Base-by-base conservation (phyloP, 768 basidiomycete species). In the Mrakia blollopis region DNA sequence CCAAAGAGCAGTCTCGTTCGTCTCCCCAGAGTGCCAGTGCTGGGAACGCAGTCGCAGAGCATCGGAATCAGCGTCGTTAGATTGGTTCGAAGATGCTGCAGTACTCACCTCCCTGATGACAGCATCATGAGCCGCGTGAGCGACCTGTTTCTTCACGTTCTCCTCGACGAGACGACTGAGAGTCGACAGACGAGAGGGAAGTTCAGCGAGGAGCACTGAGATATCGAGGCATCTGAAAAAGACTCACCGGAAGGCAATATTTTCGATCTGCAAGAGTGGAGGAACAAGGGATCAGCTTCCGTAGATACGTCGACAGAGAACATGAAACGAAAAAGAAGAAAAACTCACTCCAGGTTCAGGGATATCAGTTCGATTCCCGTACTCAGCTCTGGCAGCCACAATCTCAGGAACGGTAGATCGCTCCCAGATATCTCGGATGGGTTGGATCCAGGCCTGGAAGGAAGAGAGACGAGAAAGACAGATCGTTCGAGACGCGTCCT, bases 361-460 rank as follows among this genome's bases (percentile, higher is more conserved):
- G 6, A 65, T 37, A 23, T 65, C 63, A 8, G 28, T 65, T 23
- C 63, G 4, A 35, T 35, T 32, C 18, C 63, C 63, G 35, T 65
- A 65, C 63, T 30, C 63, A 23, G 63, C 63, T 37, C 63, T 9
- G 9, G 63, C 63, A 14, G 63, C 63, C 2, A 65, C 63, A 23
- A 65, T 65, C 63, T 65, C 63, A 1, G 63, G 63, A 23, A 65
- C 63, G 1, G 2, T 16, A 16, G 63, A 65, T 21, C 23, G 13
- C 7, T 37, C 63, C 63, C 63, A 65, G 28, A 65, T 30, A 3
- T 65, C 63, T 65, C 63, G 63, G 63, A 65, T 65, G 10, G 63
- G 63, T 16, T 65, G 63, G 63, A 65, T 65, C 63, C 63, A 65
- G 7, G 63, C 47, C 47, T 50, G 47, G n/a, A 21, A 18, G 7